phyloP scores from a whole-genome alignment of 108 stramenopile genomes.

The Skeletonema tropicum region DNA sequence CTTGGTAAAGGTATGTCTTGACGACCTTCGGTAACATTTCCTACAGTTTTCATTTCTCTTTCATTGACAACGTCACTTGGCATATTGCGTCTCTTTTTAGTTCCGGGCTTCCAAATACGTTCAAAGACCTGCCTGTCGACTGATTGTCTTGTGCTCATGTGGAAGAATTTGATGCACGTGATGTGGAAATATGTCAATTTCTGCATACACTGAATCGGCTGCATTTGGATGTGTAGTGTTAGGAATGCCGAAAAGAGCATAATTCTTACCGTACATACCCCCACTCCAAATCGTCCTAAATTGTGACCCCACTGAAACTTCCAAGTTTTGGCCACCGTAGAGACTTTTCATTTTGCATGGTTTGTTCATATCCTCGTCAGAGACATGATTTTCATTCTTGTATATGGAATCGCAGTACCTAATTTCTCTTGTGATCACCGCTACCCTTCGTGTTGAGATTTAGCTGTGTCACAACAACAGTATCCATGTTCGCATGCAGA shows the following conservation, averaged over 20 bases:
- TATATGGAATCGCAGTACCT: background rate
- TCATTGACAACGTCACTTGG: slow-evolving; percentile 25
- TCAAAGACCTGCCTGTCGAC: slow-evolving; percentile 22
- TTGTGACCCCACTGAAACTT: slow-evolving; percentile 4
- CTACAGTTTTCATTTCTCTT: slow-evolving; percentile 38
- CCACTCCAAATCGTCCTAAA: slow-evolving; percentile 47
- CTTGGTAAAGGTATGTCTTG: slow-evolving; percentile 17
- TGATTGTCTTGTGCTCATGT: slow-evolving; percentile 25
- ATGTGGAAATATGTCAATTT: slow-evolving; percentile 33
- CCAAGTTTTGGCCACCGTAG: slow-evolving; percentile 27
- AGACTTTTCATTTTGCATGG: slow-evolving; percentile 31
- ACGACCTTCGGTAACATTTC: slow-evolving; percentile 23
- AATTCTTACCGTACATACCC: slow-evolving; percentile 36
- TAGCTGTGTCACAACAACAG: slow-evolving; percentile 24
- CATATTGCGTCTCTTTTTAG: slow-evolving; percentile 24
- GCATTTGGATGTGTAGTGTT: slow-evolving; percentile 35
- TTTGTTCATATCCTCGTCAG: slow-evolving; percentile 5
- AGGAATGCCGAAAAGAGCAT: slow-evolving; percentile 35
- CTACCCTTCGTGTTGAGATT: slow-evolving; percentile 26
- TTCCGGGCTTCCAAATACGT: slow-evolving; percentile 33
- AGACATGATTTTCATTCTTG: background rate
- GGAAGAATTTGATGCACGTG: slow-evolving; percentile 40
- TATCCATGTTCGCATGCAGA: slow-evolving; percentile 39
- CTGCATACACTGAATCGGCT: slow-evolving; percentile 29
- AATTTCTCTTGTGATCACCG: background rate